Base-by-base conservation (phyloP, 164 flowering plant genomes). In the Vitis rotundifolia region DNA sequence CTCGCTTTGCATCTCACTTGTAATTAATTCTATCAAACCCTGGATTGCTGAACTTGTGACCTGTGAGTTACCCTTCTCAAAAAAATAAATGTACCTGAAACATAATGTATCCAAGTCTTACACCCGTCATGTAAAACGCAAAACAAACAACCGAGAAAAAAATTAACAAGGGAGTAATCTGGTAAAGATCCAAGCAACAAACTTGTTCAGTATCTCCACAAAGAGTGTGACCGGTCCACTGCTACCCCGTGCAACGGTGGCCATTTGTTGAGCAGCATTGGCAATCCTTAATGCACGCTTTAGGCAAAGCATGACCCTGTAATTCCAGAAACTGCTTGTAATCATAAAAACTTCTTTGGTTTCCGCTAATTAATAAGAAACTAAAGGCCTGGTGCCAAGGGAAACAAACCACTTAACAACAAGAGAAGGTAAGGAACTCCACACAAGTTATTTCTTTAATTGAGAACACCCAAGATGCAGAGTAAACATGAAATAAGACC, bases 231-330 rank as follows among this genome's bases (percentile, higher is more conserved):
- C 91, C 1, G 98, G 85, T 70, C 99, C 99, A 62, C 91, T 79
- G 84, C 85, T 91, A 52, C 98, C 98, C 72, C 98, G 79, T 13
- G 95, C 79, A 44, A 83, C 95, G 77, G 73, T 93, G 64, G 95
- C 84, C 97, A 93, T 93, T 76, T 96, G 97, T 72, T 96, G 98
- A 59, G 98, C 98, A 71, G 98, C 93, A 85, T 93, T 96, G 67
- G 99, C 98, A 75, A 95, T 95, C 72, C 98, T 84, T 59, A 95
- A 73, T 8, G 99, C 90, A 70, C 98, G 97, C 80, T 95, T 95
- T 7, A 95, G 84, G 85, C 99, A 95, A 61, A 93, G 93, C 67
- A 95, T 63, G 63, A 95, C 98, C 91, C 99, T 95, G 78, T 62
- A 56, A 63, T 19, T 52, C 16, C 29, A 49, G 48, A 28, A 73